Evolutionary conservation across 2,329 filamentous ascomycete species (phyloP), one percentile per base, ranked within the genome.

Genomic region (Cladosporium sp.): DNA sequence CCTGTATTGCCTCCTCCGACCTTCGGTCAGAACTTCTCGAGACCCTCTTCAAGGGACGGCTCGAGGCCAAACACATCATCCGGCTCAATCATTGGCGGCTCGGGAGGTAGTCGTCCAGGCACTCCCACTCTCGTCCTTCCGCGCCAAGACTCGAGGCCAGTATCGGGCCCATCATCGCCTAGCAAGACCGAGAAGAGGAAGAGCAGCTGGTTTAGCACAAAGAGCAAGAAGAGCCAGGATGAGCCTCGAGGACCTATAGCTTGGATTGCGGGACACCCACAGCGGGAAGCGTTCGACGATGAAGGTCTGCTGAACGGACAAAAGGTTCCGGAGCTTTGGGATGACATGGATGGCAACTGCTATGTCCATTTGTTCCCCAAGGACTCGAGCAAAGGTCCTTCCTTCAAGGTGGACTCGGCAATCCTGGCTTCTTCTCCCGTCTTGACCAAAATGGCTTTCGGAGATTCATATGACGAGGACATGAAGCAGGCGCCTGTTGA

Each of bases 331-430:
- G 84, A 87, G 64, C 69, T 87, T 8, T 87, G 84, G 84, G 81
- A 85, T 62, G 80, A 84, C 3, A 58, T 58, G 4, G 68, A 78
- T 47, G 84, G 81, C n/a, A 83, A 86, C 67, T 85, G 83, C 13
- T 77, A 80, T 60, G 76, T 87, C n/a, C 83, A 86, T 64, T 75
- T 87, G 13, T 86, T 83, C 64, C 82, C 84, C 1, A 75, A 79
- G 40, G 79, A 74, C 15, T 80, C 82, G 19, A 78, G 78, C 54
- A 79, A 78, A 65, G 77, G 81, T 4, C 76, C 84, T 8, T 85
- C 83, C 2, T 86, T 87, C 74, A 81, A 80, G 59, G 73, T 87
- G 56, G 77, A 85, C 65, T 85, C 83, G 3, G 75, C 80, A 3
- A 73, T 83, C 25, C 83, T 86, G 62, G 76, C 79, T 25, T 79